A percentile compares a stretch with the other conserved stretches of the same genome.
Evolutionary conservation across 176 grass and related monocot species (phyloP).

Genomic region (Panicum miliaceum): DNA sequence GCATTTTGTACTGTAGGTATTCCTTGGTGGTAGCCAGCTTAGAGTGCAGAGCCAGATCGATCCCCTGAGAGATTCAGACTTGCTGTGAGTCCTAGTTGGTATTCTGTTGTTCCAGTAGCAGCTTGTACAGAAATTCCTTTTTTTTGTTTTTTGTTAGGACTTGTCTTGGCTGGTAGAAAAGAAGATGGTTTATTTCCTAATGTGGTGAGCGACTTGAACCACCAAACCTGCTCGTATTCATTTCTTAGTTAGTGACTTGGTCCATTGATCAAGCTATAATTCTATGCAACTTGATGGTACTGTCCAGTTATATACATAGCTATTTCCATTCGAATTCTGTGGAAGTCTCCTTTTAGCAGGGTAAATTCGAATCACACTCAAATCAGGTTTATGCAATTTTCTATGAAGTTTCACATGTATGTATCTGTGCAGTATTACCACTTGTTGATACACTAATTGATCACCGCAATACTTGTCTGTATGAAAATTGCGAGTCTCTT

Average conservation of each 20-base stretch:
- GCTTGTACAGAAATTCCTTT: constrained; percentile 12
- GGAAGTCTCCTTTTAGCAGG: background rate
- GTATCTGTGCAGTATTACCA: background rate
- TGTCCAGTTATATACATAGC: background rate
- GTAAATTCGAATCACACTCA: background rate
- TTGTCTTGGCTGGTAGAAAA: background rate
- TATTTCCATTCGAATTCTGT: background rate
- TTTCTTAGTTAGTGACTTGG: background rate
- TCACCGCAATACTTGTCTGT: background rate
- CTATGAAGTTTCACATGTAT: background rate
- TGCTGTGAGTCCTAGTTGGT: background rate
- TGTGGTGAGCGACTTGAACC: background rate
- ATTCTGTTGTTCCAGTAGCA: background rate
- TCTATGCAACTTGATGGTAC: background rate
- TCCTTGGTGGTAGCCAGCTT: constrained; percentile 20
- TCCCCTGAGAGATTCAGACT: background rate
- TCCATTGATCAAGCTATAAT: background rate
- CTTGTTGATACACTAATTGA: background rate
- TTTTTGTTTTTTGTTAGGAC: background rate
- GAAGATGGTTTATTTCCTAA: background rate
- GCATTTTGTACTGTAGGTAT: constrained; percentile 22
- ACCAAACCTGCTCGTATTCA: background rate
- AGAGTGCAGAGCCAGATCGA: background rate
- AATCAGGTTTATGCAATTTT: background rate
- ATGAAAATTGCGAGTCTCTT: too few relatives aligned